Percentiles rank a stretch among this genome's conserved stretches.
Conservation (phyloP, 1,284 basidiomycete species). For the Ganoderma sp. region DNA sequence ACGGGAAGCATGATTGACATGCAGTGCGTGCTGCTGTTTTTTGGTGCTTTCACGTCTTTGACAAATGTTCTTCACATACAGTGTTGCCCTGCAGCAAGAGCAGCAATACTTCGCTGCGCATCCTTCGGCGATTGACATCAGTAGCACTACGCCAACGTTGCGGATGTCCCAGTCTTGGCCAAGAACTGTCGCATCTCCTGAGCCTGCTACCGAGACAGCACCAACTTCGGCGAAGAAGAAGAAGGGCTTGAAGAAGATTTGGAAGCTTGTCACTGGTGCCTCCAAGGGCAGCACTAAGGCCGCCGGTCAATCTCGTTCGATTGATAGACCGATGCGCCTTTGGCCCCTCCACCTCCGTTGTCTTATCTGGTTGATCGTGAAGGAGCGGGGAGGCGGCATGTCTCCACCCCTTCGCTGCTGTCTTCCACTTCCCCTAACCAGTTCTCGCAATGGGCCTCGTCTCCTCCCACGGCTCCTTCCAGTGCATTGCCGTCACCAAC, state of each 20-base stretch:
- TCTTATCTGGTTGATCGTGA: conserved; percentile 82
- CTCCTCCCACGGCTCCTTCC: conserved; percentile 73
- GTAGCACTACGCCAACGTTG: conserved; percentile 45
- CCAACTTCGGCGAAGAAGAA: conserved; percentile 68
- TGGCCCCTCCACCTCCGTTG: conserved; percentile 85
- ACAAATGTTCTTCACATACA: conserved; percentile 38
- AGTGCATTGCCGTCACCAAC: conserved; percentile 75
- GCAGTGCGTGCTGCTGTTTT: conserved; percentile 70
- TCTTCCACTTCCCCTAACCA: conserved; percentile 62
- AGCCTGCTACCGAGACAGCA: conserved; percentile 40
- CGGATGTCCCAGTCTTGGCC: conserved; percentile 64
- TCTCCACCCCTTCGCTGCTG: conserved; percentile 71
- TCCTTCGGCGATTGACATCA: conserved; percentile 33
- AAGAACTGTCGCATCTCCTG: conserved; percentile 37
- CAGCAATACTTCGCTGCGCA: conserved; percentile 45
- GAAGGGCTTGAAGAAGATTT: conserved; percentile 82
- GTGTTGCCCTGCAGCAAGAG: conserved; percentile 78
- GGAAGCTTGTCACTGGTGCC: conserved; percentile 75
- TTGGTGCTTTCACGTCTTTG: conserved; percentile 4
- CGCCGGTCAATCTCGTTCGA: conserved; percentile 46
- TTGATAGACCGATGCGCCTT: conserved; percentile 62
- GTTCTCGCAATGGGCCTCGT: conserved; percentile 60
- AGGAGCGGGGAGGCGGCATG: conserved; percentile 55
- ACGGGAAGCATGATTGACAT: conserved; percentile 92
- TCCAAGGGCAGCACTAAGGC: conserved; percentile 47